Evolutionary conservation across 2,329 filamentous ascomycete species (phyloP).

Genomic region (Trichoderma koningiopsis): DNA sequence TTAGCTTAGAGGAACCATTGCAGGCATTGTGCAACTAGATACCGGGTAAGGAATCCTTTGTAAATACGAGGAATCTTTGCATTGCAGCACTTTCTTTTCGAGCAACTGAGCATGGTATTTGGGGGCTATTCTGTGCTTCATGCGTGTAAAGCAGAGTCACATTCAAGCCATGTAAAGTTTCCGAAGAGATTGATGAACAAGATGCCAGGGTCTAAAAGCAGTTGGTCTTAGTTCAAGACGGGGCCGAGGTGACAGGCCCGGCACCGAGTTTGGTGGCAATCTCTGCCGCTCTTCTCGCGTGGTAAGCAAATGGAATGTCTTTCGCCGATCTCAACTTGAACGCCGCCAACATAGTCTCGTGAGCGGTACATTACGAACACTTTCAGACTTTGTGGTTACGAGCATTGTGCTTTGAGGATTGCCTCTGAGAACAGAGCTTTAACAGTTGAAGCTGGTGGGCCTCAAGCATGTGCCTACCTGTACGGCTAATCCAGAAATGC

Average conservation of each 20-base stretch:
- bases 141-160: not conserved
- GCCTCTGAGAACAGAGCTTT: not conserved
- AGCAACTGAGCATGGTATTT: not conserved
- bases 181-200: not conserved
- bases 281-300: not conserved
- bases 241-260: not conserved
- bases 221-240: not conserved
- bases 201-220: not conserved
- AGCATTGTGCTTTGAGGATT: not conserved
- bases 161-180: not conserved
- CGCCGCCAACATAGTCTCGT: not conserved
- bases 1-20: not conserved
- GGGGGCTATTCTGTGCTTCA: not conserved
- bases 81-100: not conserved
- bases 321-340: constrained; percentile 15
- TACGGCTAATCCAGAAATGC: not conserved
- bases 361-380: not conserved
- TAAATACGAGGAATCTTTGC: not conserved
- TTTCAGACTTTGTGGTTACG: not conserved
- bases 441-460: not conserved
- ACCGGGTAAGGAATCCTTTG: not conserved
- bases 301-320: constrained; percentile 7
- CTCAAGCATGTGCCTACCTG: not conserved
- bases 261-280: not conserved
- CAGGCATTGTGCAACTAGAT: not conserved